Conservation (phyloP, 2,329 filamentous ascomycete species). For the Trichothecium roseum region DNA sequence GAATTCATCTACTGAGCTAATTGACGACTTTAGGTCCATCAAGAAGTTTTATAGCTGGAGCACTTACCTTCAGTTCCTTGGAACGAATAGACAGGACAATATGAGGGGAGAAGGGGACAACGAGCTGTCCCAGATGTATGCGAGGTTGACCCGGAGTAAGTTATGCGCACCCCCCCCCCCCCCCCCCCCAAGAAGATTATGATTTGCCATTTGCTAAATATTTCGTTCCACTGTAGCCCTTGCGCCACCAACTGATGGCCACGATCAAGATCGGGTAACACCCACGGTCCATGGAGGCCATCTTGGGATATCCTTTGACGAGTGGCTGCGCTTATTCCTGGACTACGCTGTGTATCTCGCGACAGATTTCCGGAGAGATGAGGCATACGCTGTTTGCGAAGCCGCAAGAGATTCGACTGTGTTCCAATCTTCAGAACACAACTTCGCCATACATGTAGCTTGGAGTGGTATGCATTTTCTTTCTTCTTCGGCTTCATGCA, state of each 20-base stretch:
- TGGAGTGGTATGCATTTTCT: slow-evolving; percentile 52
- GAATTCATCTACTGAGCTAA: slow-evolving; percentile 45
- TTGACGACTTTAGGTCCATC: slow-evolving; percentile 53
- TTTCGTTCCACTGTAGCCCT: slow-evolving; percentile 14
- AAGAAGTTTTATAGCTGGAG: slow-evolving; percentile 59
- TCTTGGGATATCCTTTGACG: slow-evolving; percentile 68
- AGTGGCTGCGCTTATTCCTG: slow-evolving; percentile 85
- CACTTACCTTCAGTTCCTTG: slow-evolving; percentile 49
- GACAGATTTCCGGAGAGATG: slow-evolving; percentile 51
- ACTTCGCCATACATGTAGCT: slow-evolving; percentile 64
- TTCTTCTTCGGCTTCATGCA: not conserved
- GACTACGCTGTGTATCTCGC: slow-evolving; percentile 76
- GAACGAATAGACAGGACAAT: slow-evolving; percentile 16
- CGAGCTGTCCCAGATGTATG: slow-evolving; percentile 44
- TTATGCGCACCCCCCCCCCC: too few species aligned
- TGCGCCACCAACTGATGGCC: slow-evolving; percentile 17
- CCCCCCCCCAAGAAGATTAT: too few species aligned
- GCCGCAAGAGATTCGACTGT: slow-evolving; percentile 72
- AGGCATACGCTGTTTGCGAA: slow-evolving; percentile 72
- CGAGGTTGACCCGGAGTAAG: slow-evolving; percentile 44
- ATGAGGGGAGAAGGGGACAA: slow-evolving; percentile 20
- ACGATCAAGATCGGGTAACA: slow-evolving; percentile 13
- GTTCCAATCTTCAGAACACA: slow-evolving; percentile 61
- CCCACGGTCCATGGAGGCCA: slow-evolving; percentile 36
- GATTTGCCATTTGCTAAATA: slow-evolving; percentile 8